phyloP scores from a whole-genome alignment of 208 protist species.

The Wallacemonas sp. region DNA sequence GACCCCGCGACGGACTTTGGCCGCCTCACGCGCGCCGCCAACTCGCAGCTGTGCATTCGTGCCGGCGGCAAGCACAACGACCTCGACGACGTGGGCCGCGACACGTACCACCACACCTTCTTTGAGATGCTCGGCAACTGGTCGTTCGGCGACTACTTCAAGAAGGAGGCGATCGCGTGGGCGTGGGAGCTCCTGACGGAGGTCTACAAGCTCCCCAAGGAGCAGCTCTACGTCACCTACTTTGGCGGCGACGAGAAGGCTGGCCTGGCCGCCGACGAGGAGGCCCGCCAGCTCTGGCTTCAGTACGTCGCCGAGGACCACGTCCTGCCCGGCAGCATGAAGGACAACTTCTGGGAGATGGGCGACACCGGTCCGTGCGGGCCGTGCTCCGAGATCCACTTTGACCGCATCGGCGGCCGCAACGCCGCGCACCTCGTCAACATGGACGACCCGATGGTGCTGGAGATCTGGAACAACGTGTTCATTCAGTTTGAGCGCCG shows the following conservation, averaged over 20 bases:
- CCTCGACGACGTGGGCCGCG: conserved; percentile 98
- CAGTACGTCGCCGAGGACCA: conserved; percentile 88
- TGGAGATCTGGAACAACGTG: conserved; percentile 99
- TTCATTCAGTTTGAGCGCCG: conserved; percentile 99
- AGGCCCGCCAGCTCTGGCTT: conserved; percentile 94
- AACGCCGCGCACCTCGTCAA: conserved; percentile 97
- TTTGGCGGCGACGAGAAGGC: conserved; percentile 95
- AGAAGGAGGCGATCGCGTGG: conserved; percentile 97
- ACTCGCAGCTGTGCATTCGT: conserved; percentile 99
- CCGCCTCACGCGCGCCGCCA: conserved; percentile 94
- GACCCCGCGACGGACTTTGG: conserved; percentile 94
- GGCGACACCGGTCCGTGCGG: conserved; percentile 98
- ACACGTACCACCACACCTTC: conserved; percentile 99
- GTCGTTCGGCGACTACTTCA: conserved; percentile 99
- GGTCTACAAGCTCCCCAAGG: conserved; percentile 93
- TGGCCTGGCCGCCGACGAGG: conserved; percentile 90
- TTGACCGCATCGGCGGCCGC: conserved; percentile 97
- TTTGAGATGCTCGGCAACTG: conserved; percentile 99
- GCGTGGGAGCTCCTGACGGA: conserved; percentile 97
- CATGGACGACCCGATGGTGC: conserved; percentile 97
- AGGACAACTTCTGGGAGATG: conserved; percentile 99
- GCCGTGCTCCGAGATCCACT: conserved; percentile 99
- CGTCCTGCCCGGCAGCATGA: conserved; percentile 92
- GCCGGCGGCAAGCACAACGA: conserved; percentile 99
- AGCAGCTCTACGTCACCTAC: conserved; percentile 99